Base-by-base conservation (phyloP, 2,329 filamentous ascomycete genomes). In the Aspergillus quadrilineatus region DNA sequence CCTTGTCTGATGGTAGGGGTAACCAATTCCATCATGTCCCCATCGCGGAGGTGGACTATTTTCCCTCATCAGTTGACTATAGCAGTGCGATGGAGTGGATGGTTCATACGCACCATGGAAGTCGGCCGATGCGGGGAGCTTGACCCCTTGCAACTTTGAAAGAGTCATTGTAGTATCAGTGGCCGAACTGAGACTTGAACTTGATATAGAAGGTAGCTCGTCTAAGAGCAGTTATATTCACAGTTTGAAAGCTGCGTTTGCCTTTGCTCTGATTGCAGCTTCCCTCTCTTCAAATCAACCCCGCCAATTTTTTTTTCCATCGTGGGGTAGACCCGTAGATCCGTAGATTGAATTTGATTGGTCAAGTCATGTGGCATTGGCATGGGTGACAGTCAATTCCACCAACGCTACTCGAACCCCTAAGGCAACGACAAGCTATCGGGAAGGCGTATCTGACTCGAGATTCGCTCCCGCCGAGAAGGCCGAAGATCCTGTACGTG, bases 21-120 rank as follows among this genome's bases (percentile, higher is more conserved):
- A 44, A 85, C 80, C 14, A 80, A 67, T 56, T 85, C 77, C 81
- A 87, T 85, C 79, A 77, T 82, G 57, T 82, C 77, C 17, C 82
- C 87, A 71, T 90, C 84, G 30, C 88, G 84, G 63, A 90, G 77
- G 72, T 90, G 88, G 65, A 90, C 87, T 63, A 17, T 12, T 8
- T 22, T 22, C 22, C 7, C 29, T 55, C 45, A 55, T 37, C 36
- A 9, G 41, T 43, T n/a, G 22, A 22, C 22, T 22, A 22, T 22
- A 14, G 30, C 30, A 37, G 9, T 14, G 34, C 9, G 9, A 14
- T 34, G 6, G 10, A 37, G 8, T 37, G 9, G 14, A 14, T 37
- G 34, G 34, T 3, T n/a, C 32, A 51, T 54, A 58, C 70, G 55
- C 70, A 75, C 70, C 71, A 65, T 87, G 85, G 74, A 88, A 84